A percentile compares a stretch with the other conserved stretches of the same genome.
phyloP scores from a whole-genome alignment of 768 basidiomycete species.

The Leccinum truebloodii region DNA sequence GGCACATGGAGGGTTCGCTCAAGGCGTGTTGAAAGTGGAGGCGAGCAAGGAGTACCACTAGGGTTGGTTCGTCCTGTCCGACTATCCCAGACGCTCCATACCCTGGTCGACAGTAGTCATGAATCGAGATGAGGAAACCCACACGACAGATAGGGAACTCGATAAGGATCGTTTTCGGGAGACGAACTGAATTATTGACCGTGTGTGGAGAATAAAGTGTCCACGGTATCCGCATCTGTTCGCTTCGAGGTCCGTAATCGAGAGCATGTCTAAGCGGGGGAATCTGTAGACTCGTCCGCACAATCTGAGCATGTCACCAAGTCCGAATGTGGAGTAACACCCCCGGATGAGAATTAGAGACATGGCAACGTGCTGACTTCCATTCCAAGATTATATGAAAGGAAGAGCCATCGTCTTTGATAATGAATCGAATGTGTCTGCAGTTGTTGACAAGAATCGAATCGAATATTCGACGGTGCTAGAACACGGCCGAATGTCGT shows the following conservation, averaged over 20 bases:
- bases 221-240: neutral
- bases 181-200: neutral
- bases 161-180: neutral
- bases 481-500: neutral
- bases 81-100: neutral
- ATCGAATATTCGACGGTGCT: neutral
- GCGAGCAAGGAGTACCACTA: neutral
- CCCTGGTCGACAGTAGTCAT: neutral
- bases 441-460: neutral
- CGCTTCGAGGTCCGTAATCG: neutral
- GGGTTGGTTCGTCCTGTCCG: neutral
- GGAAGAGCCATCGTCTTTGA: neutral
- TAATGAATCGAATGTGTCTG: neutral
- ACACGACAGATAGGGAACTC: neutral
- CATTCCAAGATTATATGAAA: neutral
- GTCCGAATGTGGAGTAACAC: neutral
- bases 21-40: neutral
- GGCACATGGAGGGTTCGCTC: neutral
- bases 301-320: constrained; percentile 12
- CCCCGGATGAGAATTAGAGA: neutral
- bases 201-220: neutral
- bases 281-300: constrained; percentile 5
- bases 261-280: neutral
- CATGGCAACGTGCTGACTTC: neutral
- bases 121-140: neutral